Conservation (phyloP, 2,329 filamentous ascomycete genomes). For the Xylariaceae sp. region DNA sequence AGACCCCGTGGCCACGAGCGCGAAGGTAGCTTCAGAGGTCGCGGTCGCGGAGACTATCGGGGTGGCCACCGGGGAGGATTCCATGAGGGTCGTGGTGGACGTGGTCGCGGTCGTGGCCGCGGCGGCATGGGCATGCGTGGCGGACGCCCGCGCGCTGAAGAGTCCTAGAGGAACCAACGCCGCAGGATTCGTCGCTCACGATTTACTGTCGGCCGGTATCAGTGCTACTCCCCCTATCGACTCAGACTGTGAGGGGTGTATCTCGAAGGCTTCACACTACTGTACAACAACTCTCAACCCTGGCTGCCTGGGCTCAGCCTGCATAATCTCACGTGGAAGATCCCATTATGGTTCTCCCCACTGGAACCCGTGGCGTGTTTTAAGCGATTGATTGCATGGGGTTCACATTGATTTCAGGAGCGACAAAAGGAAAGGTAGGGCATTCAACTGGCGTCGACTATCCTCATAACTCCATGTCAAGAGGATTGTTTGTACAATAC, state of each 20-base stretch:
- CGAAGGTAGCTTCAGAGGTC: slow-evolving; percentile 26
- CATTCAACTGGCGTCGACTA: slow-evolving; percentile 23
- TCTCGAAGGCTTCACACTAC: no score
- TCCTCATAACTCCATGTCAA: slow-evolving; percentile 17
- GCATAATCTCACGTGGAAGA: slow-evolving; percentile 11
- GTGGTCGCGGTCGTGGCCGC: slow-evolving; percentile 24
- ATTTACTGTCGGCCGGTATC: slow-evolving; percentile 9
- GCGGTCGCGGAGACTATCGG: slow-evolving; percentile 29
- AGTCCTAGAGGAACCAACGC: slow-evolving; percentile 28
- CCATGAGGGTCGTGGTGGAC: slow-evolving; percentile 29
- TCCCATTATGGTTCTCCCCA: no score
- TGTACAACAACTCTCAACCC: no score
- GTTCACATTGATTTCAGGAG: slow-evolving; percentile 21
- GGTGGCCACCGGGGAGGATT: slow-evolving; percentile 25
- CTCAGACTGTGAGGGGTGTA: background rate
- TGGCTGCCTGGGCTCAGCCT: slow-evolving; percentile 6
- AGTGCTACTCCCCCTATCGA: slow-evolving; percentile 8
- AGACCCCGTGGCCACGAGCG: slow-evolving; percentile 30
- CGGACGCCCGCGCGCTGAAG: slow-evolving; percentile 24
- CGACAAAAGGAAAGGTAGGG: slow-evolving; percentile 14
- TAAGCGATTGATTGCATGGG: slow-evolving; percentile 16
- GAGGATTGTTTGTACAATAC: slow-evolving; percentile 23
- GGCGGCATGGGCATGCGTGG: slow-evolving; percentile 21
- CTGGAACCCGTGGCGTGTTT: slow-evolving; percentile 14
- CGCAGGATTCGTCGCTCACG: slow-evolving; percentile 17